Evolutionary conservation across 108 stramenopile genomes (phyloP).

Genomic region (Mayamaea pseudoterrestris): DNA sequence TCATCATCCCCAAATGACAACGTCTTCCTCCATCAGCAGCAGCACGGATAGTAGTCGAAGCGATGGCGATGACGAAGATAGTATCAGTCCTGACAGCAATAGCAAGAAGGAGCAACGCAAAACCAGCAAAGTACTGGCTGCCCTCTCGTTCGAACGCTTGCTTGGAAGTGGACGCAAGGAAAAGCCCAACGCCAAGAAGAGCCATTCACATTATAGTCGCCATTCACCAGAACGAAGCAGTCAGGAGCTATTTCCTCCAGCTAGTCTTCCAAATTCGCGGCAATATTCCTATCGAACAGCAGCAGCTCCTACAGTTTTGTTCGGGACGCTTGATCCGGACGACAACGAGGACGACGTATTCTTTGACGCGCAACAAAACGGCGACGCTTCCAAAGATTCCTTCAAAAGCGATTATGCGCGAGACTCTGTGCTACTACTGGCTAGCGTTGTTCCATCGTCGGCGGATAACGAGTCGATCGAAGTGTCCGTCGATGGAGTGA

Average conservation of each 20-base stretch:
- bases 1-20: no score
- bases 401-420: no score
- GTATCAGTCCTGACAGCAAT: background rate
- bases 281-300: background rate
- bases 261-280: background rate
- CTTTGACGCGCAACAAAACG: conserved; percentile 1
- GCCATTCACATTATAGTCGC: background rate
- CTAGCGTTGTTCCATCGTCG: background rate
- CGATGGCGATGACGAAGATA: background rate
- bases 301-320: background rate
- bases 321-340: conserved; percentile 2
- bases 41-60: no score
- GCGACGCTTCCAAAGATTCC: background rate
- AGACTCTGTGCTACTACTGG: no score
- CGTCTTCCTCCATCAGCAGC: no score
- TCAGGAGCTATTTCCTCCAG: background rate
- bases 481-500: background rate
- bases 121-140: background rate
- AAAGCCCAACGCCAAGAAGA: background rate
- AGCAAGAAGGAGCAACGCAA: background rate
- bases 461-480: background rate
- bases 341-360: background rate
- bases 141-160: conserved; percentile 3
- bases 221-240: background rate
- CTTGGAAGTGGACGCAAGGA: background rate